These are phyloP conservation scores for Lecanicillium sp. DNA, from an alignment of 2,329 filamentous ascomycete species.

Conservation along the genomic window DNA sequence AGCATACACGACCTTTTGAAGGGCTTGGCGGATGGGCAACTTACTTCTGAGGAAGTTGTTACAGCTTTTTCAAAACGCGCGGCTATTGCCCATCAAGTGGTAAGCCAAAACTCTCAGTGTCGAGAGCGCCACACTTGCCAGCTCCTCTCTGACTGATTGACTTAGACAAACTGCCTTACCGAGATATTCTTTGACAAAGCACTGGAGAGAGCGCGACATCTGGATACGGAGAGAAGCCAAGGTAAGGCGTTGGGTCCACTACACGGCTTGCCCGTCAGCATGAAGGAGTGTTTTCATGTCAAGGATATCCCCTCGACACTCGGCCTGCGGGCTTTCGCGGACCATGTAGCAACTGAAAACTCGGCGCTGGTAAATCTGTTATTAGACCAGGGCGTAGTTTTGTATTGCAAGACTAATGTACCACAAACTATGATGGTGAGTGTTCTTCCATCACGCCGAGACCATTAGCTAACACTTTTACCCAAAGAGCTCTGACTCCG, in stretches of 20 bases:
- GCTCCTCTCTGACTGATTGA: not conserved
- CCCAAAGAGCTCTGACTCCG: conserved; percentile 17
- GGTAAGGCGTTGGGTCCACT: conserved; percentile 11
- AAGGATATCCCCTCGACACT: conserved; percentile 16
- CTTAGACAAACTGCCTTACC: conserved; percentile 26
- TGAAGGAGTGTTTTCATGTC: conserved; percentile 18
- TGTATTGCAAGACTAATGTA: conserved; percentile 15
- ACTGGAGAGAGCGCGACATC: conserved; percentile 9
- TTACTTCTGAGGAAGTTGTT: conserved; percentile 28
- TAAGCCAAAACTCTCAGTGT: too few relatives aligned
- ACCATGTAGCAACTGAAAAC: conserved; percentile 12
- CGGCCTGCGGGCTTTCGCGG: conserved; percentile 18
- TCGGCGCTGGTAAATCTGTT: conserved; percentile 17
- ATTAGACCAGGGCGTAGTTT: conserved; percentile 17
- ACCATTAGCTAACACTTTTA: not conserved
- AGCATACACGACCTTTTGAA: conserved; percentile 26
- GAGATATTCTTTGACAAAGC: conserved; percentile 38
- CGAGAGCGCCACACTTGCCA: too few relatives aligned
- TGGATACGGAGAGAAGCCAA: conserved; percentile 10
- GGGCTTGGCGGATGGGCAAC: conserved; percentile 22
- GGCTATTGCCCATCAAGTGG: conserved; percentile 21
- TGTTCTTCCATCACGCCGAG: not conserved
- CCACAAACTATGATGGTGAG: conserved; percentile 8
- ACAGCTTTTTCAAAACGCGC: conserved; percentile 22
- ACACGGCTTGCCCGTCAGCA: conserved; percentile 15